Conservation (phyloP, 179 eudicot species). For the Dionaea muscipula region DNA sequence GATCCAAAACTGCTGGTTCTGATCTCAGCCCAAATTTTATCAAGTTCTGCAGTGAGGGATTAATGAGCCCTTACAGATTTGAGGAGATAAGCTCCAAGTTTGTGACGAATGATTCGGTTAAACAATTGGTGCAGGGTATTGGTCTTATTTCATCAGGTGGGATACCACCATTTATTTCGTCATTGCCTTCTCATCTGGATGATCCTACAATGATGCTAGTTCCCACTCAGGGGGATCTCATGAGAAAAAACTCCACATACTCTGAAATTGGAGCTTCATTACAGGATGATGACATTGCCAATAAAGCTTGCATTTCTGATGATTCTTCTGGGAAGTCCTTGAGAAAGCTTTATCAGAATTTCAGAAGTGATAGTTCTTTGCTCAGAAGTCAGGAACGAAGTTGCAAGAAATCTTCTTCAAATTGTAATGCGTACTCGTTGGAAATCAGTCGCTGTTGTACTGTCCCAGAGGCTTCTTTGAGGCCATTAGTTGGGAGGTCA, state of each 20-base stretch:
- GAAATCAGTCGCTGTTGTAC: slow-evolving; percentile 22
- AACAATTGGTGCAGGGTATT: slow-evolving; percentile 49
- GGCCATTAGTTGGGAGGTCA: slow-evolving; percentile 48
- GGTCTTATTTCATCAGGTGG: slow-evolving; percentile 63
- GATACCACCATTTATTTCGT: slow-evolving; percentile 36
- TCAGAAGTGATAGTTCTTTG: slow-evolving; percentile 11
- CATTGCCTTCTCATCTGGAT: slow-evolving; percentile 26
- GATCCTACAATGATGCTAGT: slow-evolving; percentile 33
- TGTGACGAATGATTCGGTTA: slow-evolving; percentile 43
- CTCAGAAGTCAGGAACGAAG: slow-evolving; percentile 7
- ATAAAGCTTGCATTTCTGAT: slow-evolving; percentile 12
- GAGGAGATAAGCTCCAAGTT: slow-evolving; percentile 62
- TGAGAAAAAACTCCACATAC: slow-evolving; percentile 7
- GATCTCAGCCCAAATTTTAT: slow-evolving; percentile 16
- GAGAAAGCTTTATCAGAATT: slow-evolving; percentile 10
- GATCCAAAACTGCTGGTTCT: slow-evolving; percentile 20
- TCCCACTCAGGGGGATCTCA: slow-evolving; percentile 15
- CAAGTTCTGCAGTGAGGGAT: slow-evolving; percentile 23
- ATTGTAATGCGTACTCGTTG: slow-evolving; percentile 15
- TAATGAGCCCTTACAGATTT: slow-evolving; percentile 45
- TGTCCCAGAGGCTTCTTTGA: slow-evolving; percentile 50
- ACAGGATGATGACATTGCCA: slow-evolving; percentile 10
- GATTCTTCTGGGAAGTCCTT: slow-evolving; percentile 6
- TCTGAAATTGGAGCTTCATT: slow-evolving; percentile 13
- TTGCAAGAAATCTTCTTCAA: slow-evolving; percentile 14